These are phyloP conservation scores for Dipteronia sinensis DNA, from an alignment of 345 rosid genomes.

Conservation along the genomic window DNA sequence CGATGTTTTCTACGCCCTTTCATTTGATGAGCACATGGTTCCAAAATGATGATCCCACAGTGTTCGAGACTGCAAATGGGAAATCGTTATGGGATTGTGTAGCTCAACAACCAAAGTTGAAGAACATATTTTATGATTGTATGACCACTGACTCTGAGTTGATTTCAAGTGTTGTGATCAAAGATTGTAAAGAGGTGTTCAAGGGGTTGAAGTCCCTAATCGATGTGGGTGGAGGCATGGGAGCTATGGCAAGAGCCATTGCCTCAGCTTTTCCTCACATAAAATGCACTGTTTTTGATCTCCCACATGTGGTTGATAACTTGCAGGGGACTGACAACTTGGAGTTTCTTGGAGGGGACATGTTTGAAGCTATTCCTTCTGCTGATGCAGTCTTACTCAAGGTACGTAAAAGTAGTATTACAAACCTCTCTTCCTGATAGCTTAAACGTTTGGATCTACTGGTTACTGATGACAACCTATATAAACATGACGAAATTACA, in stretches of 20 bases:
- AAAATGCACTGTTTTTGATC: slow-evolving; percentile 39
- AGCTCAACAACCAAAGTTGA: background rate
- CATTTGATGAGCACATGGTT: slow-evolving; percentile 11
- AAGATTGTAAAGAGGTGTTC: slow-evolving; percentile 2
- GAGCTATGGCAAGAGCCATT: slow-evolving; percentile 23
- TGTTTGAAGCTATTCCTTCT: slow-evolving; percentile 37
- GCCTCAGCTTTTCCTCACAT: slow-evolving; percentile 28
- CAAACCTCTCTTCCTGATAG: too few relatives aligned
- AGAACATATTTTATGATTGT: background rate
- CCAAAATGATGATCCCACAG: background rate
- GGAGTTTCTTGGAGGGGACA: slow-evolving; percentile 27
- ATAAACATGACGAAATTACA: background rate
- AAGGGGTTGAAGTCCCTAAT: slow-evolving; percentile 12
- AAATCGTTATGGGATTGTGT: background rate
- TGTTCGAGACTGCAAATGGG: slow-evolving; percentile 8
- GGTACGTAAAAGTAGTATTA: slow-evolving; percentile 18
- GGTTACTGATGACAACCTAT: background rate
- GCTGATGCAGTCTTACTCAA: slow-evolving; percentile 37
- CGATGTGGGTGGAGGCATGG: slow-evolving; percentile 10
- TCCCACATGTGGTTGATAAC: slow-evolving; percentile 39
- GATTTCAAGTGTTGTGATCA: background rate
- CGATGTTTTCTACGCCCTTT: background rate
- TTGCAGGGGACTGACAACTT: background rate
- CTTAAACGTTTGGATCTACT: too few relatives aligned
- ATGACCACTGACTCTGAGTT: slow-evolving; percentile 3